Base-by-base conservation (phyloP, 495 filamentous ascomycete genomes). In the Choiromyces venosus region DNA sequence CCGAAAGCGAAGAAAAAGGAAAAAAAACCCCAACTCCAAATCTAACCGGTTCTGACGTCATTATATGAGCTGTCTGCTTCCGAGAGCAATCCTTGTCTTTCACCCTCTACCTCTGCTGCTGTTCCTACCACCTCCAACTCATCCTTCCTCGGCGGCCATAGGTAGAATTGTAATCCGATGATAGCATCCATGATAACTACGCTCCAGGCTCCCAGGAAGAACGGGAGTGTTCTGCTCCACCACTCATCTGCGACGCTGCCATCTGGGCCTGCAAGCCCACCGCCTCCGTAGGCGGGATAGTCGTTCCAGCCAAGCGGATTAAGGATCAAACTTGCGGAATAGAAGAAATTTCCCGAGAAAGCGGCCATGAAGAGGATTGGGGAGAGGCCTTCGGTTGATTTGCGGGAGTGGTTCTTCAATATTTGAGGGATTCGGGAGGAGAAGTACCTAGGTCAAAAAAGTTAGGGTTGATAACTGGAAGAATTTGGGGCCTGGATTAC, bases 271-370 rank as follows among this genome's bases (percentile, higher is more conserved):
- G 85, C 89, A 87, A 91, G 90, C 61, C 90, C 90, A 35, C 87
- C 84, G 36, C 88, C 88, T n/a, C 90, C 90, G 75, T 90, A 88
- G 0, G 91, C 83, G 12, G 84, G 82, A 66, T 86, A 88, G 72
- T 88, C 83, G 70, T 82, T 78, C 90, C 90, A 91, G 39, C 87
- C 90, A 71, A 88, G 87, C 8, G 91, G 90, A 79, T 91, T 92
- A 7, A 89, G 85, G 35, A 90, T 79, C 10, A 92, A 82, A 16
- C 90, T 91, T 44, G 84, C 74, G 18, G 88, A 90, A 83, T 92
- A 92, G 84, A 91, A 91, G 66, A 91, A 78, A 79, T 92, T 92
- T 21, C 90, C 90, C 76, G 85, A 86, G 79, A 92, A 92, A 19
- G 90, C 90, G 16, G 90, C 90, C 66, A 88, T 83, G 82, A 92